A percentile compares a stretch with the other conserved stretches of the same genome.
Evolutionary conservation across 192 early-diverging fungal genomes (phyloP).

Genomic region (Dissophora globulifera): DNA sequence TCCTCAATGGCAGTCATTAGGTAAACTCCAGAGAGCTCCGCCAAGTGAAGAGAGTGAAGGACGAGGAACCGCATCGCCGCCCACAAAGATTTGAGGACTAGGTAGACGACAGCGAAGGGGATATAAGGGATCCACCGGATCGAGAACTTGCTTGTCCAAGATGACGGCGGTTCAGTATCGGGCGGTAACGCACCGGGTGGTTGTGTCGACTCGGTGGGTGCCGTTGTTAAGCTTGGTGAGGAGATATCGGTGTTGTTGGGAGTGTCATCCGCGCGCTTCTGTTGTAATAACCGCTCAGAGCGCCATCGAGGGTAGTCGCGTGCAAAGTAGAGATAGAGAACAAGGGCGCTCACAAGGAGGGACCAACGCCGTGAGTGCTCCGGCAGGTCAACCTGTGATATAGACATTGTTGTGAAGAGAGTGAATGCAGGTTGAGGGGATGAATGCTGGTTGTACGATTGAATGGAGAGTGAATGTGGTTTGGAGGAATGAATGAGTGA

Average conservation of each 20-base stretch:
- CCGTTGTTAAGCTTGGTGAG: no score
- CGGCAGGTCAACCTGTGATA: no score
- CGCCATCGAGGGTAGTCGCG: slow-evolving; percentile 44
- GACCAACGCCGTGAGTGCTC: background rate
- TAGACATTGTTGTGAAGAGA: background rate
- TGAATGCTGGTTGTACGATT: background rate
- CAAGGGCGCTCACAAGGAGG: background rate
- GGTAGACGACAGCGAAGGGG: slow-evolving; percentile 37
- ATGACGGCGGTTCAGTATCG: no score
- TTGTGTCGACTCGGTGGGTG: no score
- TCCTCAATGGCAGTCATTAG: slow-evolving; percentile 1
- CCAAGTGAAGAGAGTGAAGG: slow-evolving; percentile 11
- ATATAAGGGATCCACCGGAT: slow-evolving; percentile 38
- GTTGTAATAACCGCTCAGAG: background rate
- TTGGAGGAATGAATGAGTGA: background rate
- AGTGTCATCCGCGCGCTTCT: background rate
- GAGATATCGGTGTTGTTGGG: background rate
- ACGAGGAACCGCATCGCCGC: slow-evolving; percentile 17
- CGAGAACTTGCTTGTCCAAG: no score
- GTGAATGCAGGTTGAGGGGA: background rate
- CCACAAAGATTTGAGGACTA: slow-evolving; percentile 25
- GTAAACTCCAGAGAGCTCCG: slow-evolving; percentile 4
- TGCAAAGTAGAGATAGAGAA: slow-evolving; percentile 30
- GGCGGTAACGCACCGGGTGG: no score
- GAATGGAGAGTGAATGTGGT: background rate